A percentile compares a stretch with the other conserved stretches of the same genome.
Evolutionary conservation across 108 stramenopile species (phyloP).

Genomic region (Nitzschia sp.): DNA sequence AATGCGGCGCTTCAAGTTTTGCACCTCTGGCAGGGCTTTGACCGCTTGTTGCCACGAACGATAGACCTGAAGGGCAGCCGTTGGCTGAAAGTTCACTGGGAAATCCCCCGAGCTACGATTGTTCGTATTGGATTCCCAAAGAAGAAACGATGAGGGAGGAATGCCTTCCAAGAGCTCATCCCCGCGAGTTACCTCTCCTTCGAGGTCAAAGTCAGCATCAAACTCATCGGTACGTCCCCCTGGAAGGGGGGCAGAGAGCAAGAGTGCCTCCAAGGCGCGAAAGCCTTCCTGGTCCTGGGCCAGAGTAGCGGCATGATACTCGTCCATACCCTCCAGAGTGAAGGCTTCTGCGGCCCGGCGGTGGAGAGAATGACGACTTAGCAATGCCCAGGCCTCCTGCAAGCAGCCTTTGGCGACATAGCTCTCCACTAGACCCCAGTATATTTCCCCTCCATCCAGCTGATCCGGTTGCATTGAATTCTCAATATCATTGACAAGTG

Average conservation of each 20-base stretch:
- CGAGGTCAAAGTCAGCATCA: conserved; percentile 37
- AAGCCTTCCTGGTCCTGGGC: conserved; percentile 66
- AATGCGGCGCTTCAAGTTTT: conserved; percentile 36
- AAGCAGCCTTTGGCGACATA: conserved; percentile 58
- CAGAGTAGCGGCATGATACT: conserved; percentile 17
- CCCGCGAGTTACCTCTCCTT: conserved; percentile 11
- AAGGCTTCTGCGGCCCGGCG: conserved; percentile 27
- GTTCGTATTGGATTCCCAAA: conserved; percentile 63
- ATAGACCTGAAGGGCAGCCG: conserved; percentile 48
- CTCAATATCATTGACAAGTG: conserved; percentile 36
- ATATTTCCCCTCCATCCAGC: conserved; percentile 38
- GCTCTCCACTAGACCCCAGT: conserved; percentile 56
- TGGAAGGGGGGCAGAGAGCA: conserved; percentile 75
- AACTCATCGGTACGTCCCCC: conserved; percentile 65
- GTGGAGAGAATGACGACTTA: conserved; percentile 66
- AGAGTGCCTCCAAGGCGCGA: conserved; percentile 46
- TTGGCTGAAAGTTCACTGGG: conserved; percentile 49
- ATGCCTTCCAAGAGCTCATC: conserved; percentile 36
- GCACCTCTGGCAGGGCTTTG: conserved; percentile 9
- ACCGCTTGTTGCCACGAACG: conserved; percentile 57
- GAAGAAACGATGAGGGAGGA: conserved; percentile 43
- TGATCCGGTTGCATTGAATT: conserved; percentile 68
- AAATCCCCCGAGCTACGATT: conserved; percentile 24
- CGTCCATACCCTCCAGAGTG: conserved; percentile 6
- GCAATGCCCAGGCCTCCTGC: conserved; percentile 67